Conservation (phyloP, 2,329 filamentous ascomycete species). For the Paramyrothecium sp. region DNA sequence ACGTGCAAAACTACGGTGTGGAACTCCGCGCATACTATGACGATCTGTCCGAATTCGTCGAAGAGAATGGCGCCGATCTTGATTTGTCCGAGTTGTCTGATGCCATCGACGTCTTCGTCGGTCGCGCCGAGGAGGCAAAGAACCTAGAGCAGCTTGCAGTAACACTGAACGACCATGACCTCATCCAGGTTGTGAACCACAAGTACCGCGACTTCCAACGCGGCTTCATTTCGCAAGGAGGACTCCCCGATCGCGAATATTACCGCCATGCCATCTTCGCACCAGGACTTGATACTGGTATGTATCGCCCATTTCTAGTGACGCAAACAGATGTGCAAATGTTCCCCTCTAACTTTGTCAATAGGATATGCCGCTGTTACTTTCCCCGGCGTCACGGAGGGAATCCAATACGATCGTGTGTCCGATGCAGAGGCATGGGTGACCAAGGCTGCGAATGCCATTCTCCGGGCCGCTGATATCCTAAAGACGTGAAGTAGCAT, state of each 20-base stretch:
- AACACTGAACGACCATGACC: constrained; percentile 19
- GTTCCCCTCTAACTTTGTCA: background rate
- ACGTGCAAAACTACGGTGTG: constrained; percentile 37
- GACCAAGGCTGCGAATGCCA: constrained; percentile 29
- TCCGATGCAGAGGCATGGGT: constrained; percentile 32
- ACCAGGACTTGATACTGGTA: constrained; percentile 41
- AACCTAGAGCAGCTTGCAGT: constrained; percentile 28
- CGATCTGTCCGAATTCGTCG: constrained; percentile 30
- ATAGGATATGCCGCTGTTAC: constrained; percentile 37
- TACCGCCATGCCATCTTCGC: constrained; percentile 46
- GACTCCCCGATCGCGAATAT: constrained; percentile 42
- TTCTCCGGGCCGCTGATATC: constrained; percentile 31
- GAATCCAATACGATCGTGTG: constrained; percentile 51
- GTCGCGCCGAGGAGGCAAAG: constrained; percentile 27
- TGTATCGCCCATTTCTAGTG: background rate
- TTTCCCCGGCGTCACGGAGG: constrained; percentile 63
- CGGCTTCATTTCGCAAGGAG: constrained; percentile 46
- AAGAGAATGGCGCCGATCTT: constrained; percentile 28
- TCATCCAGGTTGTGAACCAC: constrained; percentile 38
- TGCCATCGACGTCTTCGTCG: constrained; percentile 35
- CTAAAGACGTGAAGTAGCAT: constrained; percentile 20
- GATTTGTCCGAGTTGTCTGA: constrained; percentile 34
- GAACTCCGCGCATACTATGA: constrained; percentile 37
- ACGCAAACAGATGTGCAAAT: background rate
- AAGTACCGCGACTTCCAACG: constrained; percentile 48